A percentile compares a stretch with the other conserved stretches of the same genome.
Conservation (phyloP, 352 stramenopile species). For the Phytophthora fragariae region DNA sequence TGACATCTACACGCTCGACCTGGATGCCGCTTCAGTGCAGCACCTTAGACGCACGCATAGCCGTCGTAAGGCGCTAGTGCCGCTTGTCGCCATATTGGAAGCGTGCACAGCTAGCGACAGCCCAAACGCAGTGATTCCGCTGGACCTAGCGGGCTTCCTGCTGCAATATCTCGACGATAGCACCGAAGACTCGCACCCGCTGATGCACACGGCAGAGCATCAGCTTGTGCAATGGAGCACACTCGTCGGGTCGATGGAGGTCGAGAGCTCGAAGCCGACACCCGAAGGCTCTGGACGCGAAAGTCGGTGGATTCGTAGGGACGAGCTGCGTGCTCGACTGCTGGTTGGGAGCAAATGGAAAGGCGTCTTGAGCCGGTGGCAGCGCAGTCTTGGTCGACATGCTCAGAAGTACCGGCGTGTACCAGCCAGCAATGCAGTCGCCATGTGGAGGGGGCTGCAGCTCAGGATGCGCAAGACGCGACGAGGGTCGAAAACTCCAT, state of each 20-base stretch:
- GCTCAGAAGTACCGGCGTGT: background rate
- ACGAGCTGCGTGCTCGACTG: constrained; percentile 29
- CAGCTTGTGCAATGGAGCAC: constrained; percentile 27
- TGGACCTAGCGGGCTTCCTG: constrained; percentile 28
- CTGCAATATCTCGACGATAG: constrained; percentile 25
- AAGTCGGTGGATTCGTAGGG: constrained; percentile 26
- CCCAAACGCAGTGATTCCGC: constrained; percentile 14
- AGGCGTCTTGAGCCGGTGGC: constrained; percentile 7
- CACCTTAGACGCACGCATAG: constrained; percentile 22
- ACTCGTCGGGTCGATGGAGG: constrained; percentile 16
- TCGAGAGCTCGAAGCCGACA: constrained; percentile 5
- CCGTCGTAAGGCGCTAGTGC: constrained; percentile 21
- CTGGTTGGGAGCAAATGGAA: constrained; percentile 16
- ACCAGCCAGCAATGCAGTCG: background rate
- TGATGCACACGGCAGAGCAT: constrained; percentile 25
- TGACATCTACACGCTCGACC: constrained; percentile 14
- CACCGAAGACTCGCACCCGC: constrained; percentile 10
- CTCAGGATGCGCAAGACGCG: background rate
- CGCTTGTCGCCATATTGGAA: constrained; percentile 29
- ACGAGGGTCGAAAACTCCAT: constrained; percentile 7
- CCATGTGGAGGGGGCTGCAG: constrained; percentile 15
- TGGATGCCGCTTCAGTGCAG: constrained; percentile 27
- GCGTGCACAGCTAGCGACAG: constrained; percentile 17
- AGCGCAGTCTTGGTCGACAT: constrained; percentile 10
- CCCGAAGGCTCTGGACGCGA: constrained; percentile 2